phyloP scores from a whole-genome alignment of 225 moss, liverwort and hornwort species.

The Climacium dendroides region DNA sequence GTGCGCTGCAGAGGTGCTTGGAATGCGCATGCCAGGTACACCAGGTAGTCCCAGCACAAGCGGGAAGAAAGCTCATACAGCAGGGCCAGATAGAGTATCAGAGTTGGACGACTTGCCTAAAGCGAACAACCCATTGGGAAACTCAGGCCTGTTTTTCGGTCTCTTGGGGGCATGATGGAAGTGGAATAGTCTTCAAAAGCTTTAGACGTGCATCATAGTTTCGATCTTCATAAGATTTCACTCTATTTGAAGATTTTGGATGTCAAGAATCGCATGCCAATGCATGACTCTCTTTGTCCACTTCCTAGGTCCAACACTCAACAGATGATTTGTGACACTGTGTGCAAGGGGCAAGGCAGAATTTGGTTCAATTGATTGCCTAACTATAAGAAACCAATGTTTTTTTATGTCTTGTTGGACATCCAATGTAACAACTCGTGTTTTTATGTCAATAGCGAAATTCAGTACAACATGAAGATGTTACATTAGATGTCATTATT shows the following conservation, averaged over 20 bases:
- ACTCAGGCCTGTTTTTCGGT: conserved; percentile 22
- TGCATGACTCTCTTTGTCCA: not conserved
- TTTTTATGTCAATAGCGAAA: no score
- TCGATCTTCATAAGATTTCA: not conserved
- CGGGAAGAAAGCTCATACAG: not conserved
- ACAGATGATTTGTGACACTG: not conserved
- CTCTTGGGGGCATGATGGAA: conserved; percentile 18
- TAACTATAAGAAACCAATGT: not conserved
- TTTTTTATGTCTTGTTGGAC: no score
- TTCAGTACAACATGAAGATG: no score
- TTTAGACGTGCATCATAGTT: not conserved
- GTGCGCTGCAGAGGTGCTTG: conserved; percentile 10
- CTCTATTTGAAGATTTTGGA: not conserved
- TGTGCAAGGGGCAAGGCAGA: not conserved
- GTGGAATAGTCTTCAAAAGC: not conserved
- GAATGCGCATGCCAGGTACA: not conserved
- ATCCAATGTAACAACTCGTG: no score
- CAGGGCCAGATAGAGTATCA: not conserved
- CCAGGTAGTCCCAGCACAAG: not conserved
- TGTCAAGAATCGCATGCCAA: not conserved
- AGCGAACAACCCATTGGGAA: not conserved
- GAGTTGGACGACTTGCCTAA: conserved; percentile 28
- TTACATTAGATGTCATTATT: no score
- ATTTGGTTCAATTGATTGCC: conserved; percentile 68
- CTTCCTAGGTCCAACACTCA: no score